phyloP scores from a whole-genome alignment of 169 alveolate genomes.

The Miamiensis avidus region DNA sequence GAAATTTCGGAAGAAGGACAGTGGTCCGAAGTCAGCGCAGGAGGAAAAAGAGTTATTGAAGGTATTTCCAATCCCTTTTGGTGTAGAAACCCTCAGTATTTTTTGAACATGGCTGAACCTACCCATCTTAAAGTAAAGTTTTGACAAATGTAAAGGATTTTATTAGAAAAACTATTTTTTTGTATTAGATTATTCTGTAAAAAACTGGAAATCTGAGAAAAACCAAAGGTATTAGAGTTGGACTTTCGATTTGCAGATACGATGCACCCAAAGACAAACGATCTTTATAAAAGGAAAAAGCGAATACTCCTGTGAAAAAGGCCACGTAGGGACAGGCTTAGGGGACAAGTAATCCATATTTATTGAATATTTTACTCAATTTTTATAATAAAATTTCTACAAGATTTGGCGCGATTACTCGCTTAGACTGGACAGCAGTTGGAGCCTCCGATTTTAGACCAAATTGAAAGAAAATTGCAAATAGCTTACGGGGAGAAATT shows the following conservation, averaged over 20 bases:
- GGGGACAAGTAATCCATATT: conserved; percentile 35
- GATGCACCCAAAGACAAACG: conserved; percentile 13
- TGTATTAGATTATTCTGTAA: conserved; percentile 54
- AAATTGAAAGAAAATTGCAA: conserved; percentile 60
- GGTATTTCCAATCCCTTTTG: conserved; percentile 81
- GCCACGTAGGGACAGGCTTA: conserved; percentile 30
- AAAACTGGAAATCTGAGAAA: conserved; percentile 58
- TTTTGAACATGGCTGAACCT: conserved; percentile 61
- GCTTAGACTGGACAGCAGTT: conserved; percentile 39
- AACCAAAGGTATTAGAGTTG: conserved; percentile 63
- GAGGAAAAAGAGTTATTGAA: conserved; percentile 76
- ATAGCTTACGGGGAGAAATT: conserved; percentile 61
- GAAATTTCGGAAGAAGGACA: conserved; percentile 69
- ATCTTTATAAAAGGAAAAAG: conserved; percentile 12
- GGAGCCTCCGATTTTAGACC: conserved; percentile 61
- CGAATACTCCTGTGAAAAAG: conserved; percentile 14
- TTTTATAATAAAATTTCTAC: not conserved
- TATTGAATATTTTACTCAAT: not conserved
- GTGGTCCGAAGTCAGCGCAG: conserved; percentile 78
- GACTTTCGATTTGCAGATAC: conserved; percentile 57
- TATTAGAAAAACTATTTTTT: not conserved
- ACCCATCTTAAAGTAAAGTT: conserved; percentile 52
- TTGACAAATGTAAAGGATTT: not conserved
- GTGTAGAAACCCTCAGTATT: conserved; percentile 87
- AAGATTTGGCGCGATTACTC: conserved; percentile 42